Evolutionary conservation across 2,329 filamentous ascomycete genomes (phyloP).

Genomic region (Venturia effusa): DNA sequence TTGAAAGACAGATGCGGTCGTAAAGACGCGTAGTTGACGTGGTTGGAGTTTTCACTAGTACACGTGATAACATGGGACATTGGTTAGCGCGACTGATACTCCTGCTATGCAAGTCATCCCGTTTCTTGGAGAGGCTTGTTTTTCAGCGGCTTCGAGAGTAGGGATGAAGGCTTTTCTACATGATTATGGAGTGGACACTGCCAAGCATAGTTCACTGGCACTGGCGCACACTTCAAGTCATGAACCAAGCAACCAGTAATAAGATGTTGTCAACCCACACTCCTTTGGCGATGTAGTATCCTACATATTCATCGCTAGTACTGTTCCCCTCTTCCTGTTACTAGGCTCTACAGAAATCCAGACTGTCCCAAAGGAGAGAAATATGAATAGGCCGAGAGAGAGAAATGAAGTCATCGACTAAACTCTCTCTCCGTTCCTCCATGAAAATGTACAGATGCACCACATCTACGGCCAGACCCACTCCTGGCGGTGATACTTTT

Average conservation of each 20-base stretch:
- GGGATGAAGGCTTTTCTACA: not conserved
- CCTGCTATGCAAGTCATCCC: no score
- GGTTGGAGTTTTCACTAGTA: not conserved
- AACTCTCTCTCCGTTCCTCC: not conserved
- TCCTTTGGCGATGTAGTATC: not conserved
- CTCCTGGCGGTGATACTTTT: no score
- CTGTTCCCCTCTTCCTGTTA: not conserved
- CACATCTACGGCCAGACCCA: no score
- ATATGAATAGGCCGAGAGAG: not conserved
- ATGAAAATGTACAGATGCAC: not conserved
- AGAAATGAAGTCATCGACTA: not conserved
- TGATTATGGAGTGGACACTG: not conserved
- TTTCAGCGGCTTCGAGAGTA: not conserved
- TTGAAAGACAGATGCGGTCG: not conserved
- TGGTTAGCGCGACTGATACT: no score
- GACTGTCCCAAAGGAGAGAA: not conserved
- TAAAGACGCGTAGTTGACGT: not conserved
- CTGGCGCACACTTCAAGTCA: no score
- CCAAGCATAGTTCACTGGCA: no score
- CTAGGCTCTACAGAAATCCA: not conserved
- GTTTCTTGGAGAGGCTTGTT: not conserved
- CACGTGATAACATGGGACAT: not conserved
- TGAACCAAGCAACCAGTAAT: not conserved
- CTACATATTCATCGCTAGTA: slow-evolving; percentile 1
- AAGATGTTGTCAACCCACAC: not conserved